These are phyloP conservation scores for Colletotrichum neosansevieriae DNA, from an alignment of 2,329 filamentous ascomycete genomes.

Conservation along the genomic window DNA sequence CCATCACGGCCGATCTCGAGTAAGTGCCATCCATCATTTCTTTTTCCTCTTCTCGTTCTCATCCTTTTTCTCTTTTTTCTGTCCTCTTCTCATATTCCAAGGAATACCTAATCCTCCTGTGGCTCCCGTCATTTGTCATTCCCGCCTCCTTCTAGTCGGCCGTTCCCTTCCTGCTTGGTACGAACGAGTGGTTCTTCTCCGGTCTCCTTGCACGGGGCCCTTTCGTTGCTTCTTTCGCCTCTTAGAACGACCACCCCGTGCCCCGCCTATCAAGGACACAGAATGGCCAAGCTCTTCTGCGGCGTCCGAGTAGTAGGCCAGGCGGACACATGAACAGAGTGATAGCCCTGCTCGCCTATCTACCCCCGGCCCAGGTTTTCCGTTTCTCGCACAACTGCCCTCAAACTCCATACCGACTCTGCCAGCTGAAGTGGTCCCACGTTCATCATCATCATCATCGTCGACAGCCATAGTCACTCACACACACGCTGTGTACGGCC, in stretches of 20 bases:
- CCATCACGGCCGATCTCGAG: constrained; percentile 37
- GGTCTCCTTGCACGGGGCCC: constrained; percentile 30
- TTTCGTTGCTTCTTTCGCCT: constrained; percentile 23
- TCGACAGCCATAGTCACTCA: constrained; percentile 33
- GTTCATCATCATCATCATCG: constrained; percentile 28
- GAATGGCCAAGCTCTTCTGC: constrained; percentile 21
- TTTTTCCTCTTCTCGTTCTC: constrained; percentile 30
- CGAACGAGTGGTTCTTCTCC: constrained; percentile 14
- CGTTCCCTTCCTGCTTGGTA: constrained; percentile 16
- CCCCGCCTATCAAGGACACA: constrained; percentile 21
- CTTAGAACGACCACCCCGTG: constrained; percentile 17
- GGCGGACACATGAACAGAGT: constrained; percentile 21
- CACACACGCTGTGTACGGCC: constrained; percentile 16
- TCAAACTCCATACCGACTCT: background rate
- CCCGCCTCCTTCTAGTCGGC: constrained; percentile 14
- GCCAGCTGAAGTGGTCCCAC: constrained; percentile 31
- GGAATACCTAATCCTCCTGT: constrained; percentile 3
- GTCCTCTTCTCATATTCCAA: background rate
- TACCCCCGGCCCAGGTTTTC: constrained; percentile 9
- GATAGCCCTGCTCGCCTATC: constrained; percentile 31
- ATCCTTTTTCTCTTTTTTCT: constrained; percentile 12
- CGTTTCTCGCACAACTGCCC: too few species aligned
- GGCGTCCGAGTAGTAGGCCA: constrained; percentile 29
- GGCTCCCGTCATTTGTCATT: constrained; percentile 37
- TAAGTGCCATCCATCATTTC: constrained; percentile 30